These are phyloP conservation scores for Paecilomyces sp. DNA, from an alignment of 2,329 filamentous ascomycete genomes.

Conservation along the genomic window DNA sequence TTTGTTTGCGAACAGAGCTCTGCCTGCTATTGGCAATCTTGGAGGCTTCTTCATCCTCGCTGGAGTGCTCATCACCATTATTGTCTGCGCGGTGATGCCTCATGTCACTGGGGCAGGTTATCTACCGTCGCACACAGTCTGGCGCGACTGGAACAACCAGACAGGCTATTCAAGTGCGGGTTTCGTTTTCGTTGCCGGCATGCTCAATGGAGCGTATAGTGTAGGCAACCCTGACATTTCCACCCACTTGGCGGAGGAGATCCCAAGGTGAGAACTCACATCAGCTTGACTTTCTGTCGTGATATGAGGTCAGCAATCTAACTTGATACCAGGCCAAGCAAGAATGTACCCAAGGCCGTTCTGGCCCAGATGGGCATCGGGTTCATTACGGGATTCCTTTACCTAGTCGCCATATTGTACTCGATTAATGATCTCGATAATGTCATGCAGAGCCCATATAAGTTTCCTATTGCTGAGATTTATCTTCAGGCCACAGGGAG, in stretches of 20 bases:
- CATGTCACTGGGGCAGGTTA: constrained; percentile 31
- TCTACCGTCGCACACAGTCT: constrained; percentile 48
- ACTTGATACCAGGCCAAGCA: constrained; percentile 21
- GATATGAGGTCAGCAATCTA: too few relatives aligned
- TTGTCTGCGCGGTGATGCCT: constrained; percentile 51
- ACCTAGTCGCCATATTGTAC: constrained; percentile 47
- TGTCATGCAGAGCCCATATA: constrained; percentile 30
- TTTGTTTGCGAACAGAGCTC: constrained; percentile 49
- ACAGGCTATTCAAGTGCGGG: constrained; percentile 42
- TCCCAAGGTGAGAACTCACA: constrained; percentile 35
- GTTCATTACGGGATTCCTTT: constrained; percentile 41
- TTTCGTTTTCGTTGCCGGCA: constrained; percentile 59
- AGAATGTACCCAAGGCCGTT: constrained; percentile 45
- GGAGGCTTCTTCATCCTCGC: constrained; percentile 51
- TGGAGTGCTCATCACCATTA: constrained; percentile 47
- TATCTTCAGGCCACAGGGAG: constrained; percentile 44
- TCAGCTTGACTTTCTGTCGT: too few relatives aligned
- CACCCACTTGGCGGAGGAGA: constrained; percentile 60
- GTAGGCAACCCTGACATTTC: constrained; percentile 61
- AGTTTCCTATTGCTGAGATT: constrained; percentile 42
- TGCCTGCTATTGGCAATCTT: constrained; percentile 47
- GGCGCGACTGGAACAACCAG: constrained; percentile 47
- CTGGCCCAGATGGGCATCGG: constrained; percentile 43
- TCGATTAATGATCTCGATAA: constrained; percentile 39
- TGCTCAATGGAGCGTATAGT: constrained; percentile 63